Percentiles rank a stretch among this genome's conserved stretches.
Evolutionary conservation across 768 basidiomycete species (phyloP).

Genomic region (Suillus paluster): DNA sequence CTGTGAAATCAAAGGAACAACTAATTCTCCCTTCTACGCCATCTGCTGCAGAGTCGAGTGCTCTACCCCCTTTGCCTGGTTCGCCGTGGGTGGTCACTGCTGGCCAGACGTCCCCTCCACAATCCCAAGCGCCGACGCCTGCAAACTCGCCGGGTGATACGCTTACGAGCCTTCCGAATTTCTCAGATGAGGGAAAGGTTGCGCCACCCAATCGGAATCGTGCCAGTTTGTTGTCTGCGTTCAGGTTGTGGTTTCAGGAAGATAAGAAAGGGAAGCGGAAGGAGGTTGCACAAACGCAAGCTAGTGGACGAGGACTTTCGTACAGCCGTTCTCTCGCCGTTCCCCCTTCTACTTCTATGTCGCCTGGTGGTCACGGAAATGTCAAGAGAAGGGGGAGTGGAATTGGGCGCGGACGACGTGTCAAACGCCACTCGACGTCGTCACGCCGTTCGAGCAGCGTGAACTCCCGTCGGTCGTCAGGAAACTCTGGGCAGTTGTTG

Average conservation of each 20-base stretch:
- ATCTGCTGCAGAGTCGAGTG: conserved; percentile 36
- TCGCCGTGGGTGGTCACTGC: conserved; percentile 80
- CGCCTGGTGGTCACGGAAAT: conserved; percentile 38
- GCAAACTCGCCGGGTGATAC: conserved; percentile 58
- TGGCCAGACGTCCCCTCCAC: conserved; percentile 41
- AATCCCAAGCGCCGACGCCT: conserved; percentile 46
- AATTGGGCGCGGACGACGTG: conserved; percentile 51
- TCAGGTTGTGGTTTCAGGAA: conserved; percentile 92
- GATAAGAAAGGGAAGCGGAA: conserved; percentile 88
- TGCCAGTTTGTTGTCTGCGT: conserved; percentile 81
- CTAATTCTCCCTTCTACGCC: conserved; percentile 53
- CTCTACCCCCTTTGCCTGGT: conserved; percentile 43
- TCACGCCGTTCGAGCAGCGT: conserved; percentile 91
- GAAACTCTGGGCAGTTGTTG: conserved; percentile 49
- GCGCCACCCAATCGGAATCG: conserved; percentile 57
- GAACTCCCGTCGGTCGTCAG: conserved; percentile 78
- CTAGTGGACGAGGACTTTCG: conserved; percentile 24
- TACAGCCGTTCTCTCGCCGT: conserved; percentile 30
- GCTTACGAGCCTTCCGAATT: conserved; percentile 51
- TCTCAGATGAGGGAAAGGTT: conserved; percentile 38
- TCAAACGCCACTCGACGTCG: conserved; percentile 72
- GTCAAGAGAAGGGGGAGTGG: conserved; percentile 58
- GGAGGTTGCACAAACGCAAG: conserved; percentile 36
- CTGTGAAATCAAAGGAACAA: conserved; percentile 55
- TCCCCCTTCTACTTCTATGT: conserved; percentile 29